A percentile compares a stretch with the other conserved stretches of the same genome.
Evolutionary conservation across 1,284 basidiomycete species (phyloP).

Genomic region (Austroboletus olivaceoglutinosus): DNA sequence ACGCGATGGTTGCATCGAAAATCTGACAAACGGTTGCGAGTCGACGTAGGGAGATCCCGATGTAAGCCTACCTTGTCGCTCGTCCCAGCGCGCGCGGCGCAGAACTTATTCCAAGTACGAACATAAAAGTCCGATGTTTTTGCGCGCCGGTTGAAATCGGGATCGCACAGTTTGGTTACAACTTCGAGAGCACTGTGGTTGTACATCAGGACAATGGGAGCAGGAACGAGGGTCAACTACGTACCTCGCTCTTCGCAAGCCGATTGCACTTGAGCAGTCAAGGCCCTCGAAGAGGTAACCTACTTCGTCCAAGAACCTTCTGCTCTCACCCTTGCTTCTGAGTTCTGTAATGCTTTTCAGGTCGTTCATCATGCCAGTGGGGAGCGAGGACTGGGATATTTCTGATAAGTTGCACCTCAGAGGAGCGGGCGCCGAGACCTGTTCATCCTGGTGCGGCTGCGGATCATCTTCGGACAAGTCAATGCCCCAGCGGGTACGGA

Average conservation of each 20-base stretch:
- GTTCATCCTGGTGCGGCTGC: conserved; percentile 30
- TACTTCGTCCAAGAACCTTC: conserved; percentile 75
- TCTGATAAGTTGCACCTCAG: conserved; percentile 29
- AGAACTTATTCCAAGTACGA: conserved; percentile 64
- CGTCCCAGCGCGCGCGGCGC: conserved; percentile 53
- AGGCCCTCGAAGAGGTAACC: conserved; percentile 80
- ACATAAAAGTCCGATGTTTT: conserved; percentile 68
- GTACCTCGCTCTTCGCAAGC: conserved; percentile 65
- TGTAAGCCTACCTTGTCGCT: conserved; percentile 52
- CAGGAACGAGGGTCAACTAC: conserved; percentile 1
- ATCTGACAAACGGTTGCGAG: conserved; percentile 5
- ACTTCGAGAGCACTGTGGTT: conserved; percentile 65
- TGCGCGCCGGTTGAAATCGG: conserved; percentile 71
- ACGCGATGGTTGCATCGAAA: conserved; percentile 50
- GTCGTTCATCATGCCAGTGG: conserved; percentile 65
- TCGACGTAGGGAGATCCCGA: neutral
- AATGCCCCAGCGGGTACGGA: conserved; percentile 70
- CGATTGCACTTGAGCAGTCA: conserved; percentile 47
- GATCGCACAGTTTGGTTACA: conserved; percentile 65
- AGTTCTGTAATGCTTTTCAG: conserved; percentile 77
- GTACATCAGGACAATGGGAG: conserved; percentile 1
- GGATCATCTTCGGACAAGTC: conserved; percentile 72
- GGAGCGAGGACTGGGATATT: conserved; percentile 31
- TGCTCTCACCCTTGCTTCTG: conserved; percentile 72
- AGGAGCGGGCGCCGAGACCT: conserved; percentile 1